These are phyloP conservation scores for Saccharomyces hybrid DNA, from an alignment of 1,139 yeast genomes.

Conservation along the genomic window DNA sequence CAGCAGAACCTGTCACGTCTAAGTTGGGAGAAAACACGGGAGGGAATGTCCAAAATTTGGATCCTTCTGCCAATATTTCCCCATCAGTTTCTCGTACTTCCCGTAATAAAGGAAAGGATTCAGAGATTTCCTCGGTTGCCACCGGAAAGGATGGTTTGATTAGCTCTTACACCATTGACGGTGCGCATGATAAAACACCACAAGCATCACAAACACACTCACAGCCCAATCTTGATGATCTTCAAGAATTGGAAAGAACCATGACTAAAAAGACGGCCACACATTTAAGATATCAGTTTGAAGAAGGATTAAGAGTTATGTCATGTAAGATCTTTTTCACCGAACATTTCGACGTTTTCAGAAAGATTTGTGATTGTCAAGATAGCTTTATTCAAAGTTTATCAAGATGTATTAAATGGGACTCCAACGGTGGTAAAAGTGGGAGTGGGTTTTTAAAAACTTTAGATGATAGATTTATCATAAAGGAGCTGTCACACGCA, in stretches of 20 bases:
- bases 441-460: slow-evolving; percentile 93
- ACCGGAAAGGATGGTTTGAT: background rate
- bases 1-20: background rate
- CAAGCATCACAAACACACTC: slow-evolving; percentile 1
- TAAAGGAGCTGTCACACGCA: slow-evolving; percentile 79
- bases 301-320: slow-evolving; percentile 72
- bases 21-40: background rate
- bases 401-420: slow-evolving; percentile 92
- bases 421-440: slow-evolving; percentile 91
- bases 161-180: background rate
- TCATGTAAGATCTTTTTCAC: slow-evolving; percentile 93
- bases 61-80: background rate
- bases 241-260: slow-evolving; percentile 44
- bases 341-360: slow-evolving; percentile 91
- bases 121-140: background rate
- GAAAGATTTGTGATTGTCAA: slow-evolving; percentile 74
- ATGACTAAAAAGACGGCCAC: slow-evolving; percentile 80
- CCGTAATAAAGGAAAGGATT: background rate
- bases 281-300: slow-evolving; percentile 85
- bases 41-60: background rate
- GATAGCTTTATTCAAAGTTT: slow-evolving; percentile 78
- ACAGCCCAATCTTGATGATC: slow-evolving; percentile 9
- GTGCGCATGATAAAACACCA: background rate
- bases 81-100: background rate
- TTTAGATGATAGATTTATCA: slow-evolving; percentile 77